phyloP scores from a whole-genome alignment of 768 basidiomycete species.

The Sistotremastrum suecicum region DNA sequence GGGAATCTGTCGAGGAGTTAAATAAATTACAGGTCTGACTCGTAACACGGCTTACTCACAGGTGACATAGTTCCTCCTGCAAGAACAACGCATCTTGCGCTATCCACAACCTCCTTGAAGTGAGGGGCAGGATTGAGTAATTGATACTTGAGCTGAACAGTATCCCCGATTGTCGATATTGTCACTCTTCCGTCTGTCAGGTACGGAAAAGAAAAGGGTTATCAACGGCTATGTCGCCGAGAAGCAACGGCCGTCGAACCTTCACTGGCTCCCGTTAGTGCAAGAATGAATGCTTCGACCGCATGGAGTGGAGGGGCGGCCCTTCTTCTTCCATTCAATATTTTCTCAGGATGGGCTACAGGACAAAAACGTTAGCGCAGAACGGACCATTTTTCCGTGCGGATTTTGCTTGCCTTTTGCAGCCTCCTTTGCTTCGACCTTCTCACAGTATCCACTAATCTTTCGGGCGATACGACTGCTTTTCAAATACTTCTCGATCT shows the following conservation, averaged over 20 bases:
- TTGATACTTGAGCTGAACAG: conserved; percentile 73
- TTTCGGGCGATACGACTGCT: conserved; percentile 67
- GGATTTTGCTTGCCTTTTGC: conserved; percentile 16
- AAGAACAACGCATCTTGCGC: conserved; percentile 71
- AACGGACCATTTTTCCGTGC: conserved; percentile 12
- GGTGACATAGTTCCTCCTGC: conserved; percentile 99
- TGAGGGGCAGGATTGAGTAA: conserved; percentile 82
- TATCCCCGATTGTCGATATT: conserved; percentile 29
- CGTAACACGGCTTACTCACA: conserved; percentile 26
- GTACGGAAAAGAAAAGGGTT: background rate
- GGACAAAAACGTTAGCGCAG: background rate
- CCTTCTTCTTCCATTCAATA: background rate
- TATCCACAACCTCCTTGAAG: conserved; percentile 73
- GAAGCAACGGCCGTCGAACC: conserved; percentile 25
- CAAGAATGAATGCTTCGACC: conserved; percentile 66
- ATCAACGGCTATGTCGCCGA: background rate
- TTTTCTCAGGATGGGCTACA: background rate
- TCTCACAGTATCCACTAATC: conserved; percentile 75
- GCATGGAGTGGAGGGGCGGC: conserved; percentile 63
- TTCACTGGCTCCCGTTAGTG: conserved; percentile 65
- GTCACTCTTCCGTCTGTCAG: conserved; percentile 63
- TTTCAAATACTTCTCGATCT: conserved; percentile 68
- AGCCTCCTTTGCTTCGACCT: conserved; percentile 29
- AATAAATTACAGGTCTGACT: conserved; percentile 2
- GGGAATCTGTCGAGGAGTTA: conserved; percentile 43